Conservation (phyloP, 805 yeast species). For the Isabelozyma gotoi region DNA sequence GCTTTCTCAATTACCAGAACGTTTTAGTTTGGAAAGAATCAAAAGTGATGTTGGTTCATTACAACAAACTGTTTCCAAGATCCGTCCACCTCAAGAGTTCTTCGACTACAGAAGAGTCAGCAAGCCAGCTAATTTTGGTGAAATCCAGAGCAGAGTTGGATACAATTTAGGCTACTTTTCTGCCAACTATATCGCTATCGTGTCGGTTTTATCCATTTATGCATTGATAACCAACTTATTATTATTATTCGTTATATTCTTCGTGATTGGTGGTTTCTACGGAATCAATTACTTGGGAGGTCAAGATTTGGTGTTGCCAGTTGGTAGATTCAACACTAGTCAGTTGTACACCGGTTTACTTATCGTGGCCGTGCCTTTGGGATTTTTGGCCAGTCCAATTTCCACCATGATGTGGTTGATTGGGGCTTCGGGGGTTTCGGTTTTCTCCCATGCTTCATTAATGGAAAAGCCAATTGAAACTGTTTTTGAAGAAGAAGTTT, state of each 20-base stretch:
- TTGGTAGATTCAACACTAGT: constrained; percentile 69
- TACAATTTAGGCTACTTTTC: constrained; percentile 86
- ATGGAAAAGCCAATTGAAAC: constrained; percentile 96
- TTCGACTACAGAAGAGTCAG: constrained; percentile 87
- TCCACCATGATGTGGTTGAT: constrained; percentile 89
- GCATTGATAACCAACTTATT: constrained; percentile 84
- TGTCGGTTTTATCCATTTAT: constrained; percentile 72
- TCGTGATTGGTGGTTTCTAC: constrained; percentile 71
- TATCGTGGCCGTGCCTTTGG: constrained; percentile 75
- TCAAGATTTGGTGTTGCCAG: constrained; percentile 74
- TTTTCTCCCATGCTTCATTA: constrained; percentile 83
- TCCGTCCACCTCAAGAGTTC: constrained; percentile 91
- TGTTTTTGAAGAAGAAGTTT: constrained; percentile 81
- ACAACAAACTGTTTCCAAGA: constrained; percentile 63
- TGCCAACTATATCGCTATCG: constrained; percentile 78
- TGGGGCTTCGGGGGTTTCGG: constrained; percentile 77
- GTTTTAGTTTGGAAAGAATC: constrained; percentile 43
- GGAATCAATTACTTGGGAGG: constrained; percentile 83
- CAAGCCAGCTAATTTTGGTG: constrained; percentile 87
- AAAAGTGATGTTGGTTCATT: constrained; percentile 51
- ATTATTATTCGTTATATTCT: constrained; percentile 73
- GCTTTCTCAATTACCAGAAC: constrained; percentile 46
- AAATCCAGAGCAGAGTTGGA: constrained; percentile 82
- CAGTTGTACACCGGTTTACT: constrained; percentile 83
- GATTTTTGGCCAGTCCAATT: constrained; percentile 85